Percentiles rank a stretch among this genome's conserved stretches.
phyloP scores from a whole-genome alignment of 371 early-diverging fungal species.

The Zychaea mexicana region DNA sequence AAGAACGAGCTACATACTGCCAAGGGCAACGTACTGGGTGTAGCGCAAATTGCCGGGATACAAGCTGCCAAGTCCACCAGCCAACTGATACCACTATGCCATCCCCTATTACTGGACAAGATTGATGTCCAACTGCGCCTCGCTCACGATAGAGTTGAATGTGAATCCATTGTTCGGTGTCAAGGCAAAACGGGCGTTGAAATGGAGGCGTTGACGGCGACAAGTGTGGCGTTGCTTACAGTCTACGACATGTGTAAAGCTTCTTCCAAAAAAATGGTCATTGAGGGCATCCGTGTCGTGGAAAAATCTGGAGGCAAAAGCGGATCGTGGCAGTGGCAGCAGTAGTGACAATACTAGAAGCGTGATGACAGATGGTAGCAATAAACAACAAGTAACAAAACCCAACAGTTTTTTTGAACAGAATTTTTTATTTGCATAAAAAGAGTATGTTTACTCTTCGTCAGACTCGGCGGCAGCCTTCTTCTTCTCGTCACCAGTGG shows the following conservation, averaged over 20 bases:
- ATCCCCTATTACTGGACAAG: conserved; percentile 77
- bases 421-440: neutral
- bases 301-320: conserved; percentile 85
- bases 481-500: conserved; percentile 76
- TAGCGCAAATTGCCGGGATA: conserved; percentile 91
- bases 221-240: conserved; percentile 74
- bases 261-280: conserved; percentile 49
- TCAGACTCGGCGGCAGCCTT: conserved; percentile 34
- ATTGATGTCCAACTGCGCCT: conserved; percentile 68
- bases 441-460: conserved; percentile 24
- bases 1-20: conserved; percentile 42
- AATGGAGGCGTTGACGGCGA: conserved; percentile 91
- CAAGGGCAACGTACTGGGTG: conserved; percentile 89
- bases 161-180: conserved; percentile 69
- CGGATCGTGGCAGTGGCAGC: conserved; percentile 54
- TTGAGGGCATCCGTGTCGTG: conserved; percentile 66
- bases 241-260: conserved; percentile 87
- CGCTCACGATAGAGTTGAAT: conserved; percentile 49
- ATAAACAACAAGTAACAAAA: too few relatives aligned
- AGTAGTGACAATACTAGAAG: too few relatives aligned
- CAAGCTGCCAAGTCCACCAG: conserved; percentile 89
- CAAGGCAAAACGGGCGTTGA: conserved; percentile 91
- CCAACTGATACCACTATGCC: conserved; percentile 87
- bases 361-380: too few relatives aligned
- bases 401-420: neutral